Base-by-base conservation (phyloP, 306 rosid genomes). In the Prunus mongolica region DNA sequence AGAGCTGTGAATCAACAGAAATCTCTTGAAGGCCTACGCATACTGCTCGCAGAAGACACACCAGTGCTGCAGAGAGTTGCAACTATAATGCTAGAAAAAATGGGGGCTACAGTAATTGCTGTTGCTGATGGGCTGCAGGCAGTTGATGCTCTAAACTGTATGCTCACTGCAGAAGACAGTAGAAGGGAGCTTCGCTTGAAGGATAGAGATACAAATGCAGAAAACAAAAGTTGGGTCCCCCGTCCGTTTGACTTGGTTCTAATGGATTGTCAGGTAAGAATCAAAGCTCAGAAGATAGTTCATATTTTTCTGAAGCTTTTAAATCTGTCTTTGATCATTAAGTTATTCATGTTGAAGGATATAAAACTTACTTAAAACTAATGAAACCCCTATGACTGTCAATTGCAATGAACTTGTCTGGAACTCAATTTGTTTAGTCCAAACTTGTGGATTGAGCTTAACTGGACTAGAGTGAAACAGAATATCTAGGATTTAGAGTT, bases 211-310 rank as follows among this genome's bases (percentile, higher is more conserved):
- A 65, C 79, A 56, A 82, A 81, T 79, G 57, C 87, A 6, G 83
- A 85, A 77, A 80, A 80, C 61, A 91, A 86, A 76, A 86, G 22
- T 71, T 64, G 49, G 70, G 74, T 69, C 64, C 63, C 78, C 28
- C 86, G 77, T 54, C 79, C 87, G 58, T 96, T 85, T 66, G 98
- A 96, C 81, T 91, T 96, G 87, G 81, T 96, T 80, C 87, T 96
- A 62, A 96, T 96, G 99, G 99, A 96, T 82, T 96, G 99, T 84
- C 99, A 96, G 90, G 99, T 96, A 89, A 85, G 83, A 75, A 24
- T 60, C 38, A 24, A 22, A 49, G 64, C 24, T 67, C 38, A 7
- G 34, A 54, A 67, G 19, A 73, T 61, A 46, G 34, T 61, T 45
- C 65, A 60, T 65, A 69, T 55, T n/a, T 51, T 47, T 10, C 57